These are phyloP conservation scores for Cystobasidiopsis lactophilus DNA, from an alignment of 768 basidiomycete genomes.

Conservation along the genomic window DNA sequence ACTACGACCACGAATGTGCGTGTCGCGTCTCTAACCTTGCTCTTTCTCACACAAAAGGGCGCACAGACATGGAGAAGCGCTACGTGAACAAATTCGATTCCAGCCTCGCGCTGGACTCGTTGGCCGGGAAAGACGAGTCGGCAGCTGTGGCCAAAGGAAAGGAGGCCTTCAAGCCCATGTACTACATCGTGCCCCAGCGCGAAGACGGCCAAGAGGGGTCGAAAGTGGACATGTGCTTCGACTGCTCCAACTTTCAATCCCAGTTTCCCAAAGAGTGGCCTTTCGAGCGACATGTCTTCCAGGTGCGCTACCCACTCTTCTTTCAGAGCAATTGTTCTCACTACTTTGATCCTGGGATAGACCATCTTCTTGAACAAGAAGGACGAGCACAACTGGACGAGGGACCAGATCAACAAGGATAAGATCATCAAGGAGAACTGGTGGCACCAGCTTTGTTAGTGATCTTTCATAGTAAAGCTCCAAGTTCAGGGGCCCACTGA, in stretches of 20 bases:
- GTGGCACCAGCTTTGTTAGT: slow-evolving; percentile 9
- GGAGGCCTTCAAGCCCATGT: slow-evolving; percentile 27
- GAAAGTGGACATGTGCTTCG: slow-evolving; percentile 27
- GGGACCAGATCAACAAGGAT: slow-evolving; percentile 26
- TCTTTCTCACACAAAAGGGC: not conserved
- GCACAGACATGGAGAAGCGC: slow-evolving; percentile 26
- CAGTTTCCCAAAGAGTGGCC: slow-evolving; percentile 19
- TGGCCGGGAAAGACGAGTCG: slow-evolving; percentile 25
- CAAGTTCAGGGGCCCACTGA: not conserved
- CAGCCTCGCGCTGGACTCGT: slow-evolving; percentile 18
- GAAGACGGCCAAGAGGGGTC: slow-evolving; percentile 16
- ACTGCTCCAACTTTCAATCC: slow-evolving; percentile 17
- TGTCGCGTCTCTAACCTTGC: slow-evolving; percentile 9
- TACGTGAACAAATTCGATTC: slow-evolving; percentile 24
- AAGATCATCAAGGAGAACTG: slow-evolving; percentile 23
- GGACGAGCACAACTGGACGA: slow-evolving; percentile 25
- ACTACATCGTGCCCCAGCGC: slow-evolving; percentile 26
- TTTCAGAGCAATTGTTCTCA: too few species aligned
- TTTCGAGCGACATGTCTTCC: slow-evolving; percentile 27
- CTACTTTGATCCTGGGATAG: too few species aligned
- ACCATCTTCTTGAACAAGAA: slow-evolving; percentile 30
- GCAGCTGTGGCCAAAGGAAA: slow-evolving; percentile 21
- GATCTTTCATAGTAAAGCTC: slow-evolving; percentile 8
- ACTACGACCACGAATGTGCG: slow-evolving; percentile 19
- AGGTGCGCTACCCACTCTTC: too few species aligned